Base-by-base conservation (phyloP, 164 flowering plant genomes). In the Annona squamosa region DNA sequence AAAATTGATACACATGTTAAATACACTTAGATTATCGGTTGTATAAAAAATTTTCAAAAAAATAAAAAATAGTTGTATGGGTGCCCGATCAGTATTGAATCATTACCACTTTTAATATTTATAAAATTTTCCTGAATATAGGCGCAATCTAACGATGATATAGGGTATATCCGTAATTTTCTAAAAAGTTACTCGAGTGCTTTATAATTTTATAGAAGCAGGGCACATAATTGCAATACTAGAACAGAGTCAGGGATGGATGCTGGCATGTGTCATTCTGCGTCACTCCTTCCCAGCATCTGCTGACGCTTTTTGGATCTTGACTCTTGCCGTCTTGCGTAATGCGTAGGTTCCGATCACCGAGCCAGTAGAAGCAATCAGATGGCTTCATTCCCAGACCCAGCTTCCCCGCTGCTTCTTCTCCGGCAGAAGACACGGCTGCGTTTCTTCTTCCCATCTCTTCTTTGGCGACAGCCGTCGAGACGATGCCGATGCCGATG, bases 321-420 rank as follows among this genome's bases (percentile, higher is more conserved):
- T 63, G 66, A 5, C 6, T 18, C 9, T 63, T n/a, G 66, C 12
- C 16, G 12, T 6, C 61, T 6, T 63, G 37, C 37, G 37, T 26
- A 26, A 44, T 12, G 5, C 47, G 77, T 76, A 95, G 99, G 97
- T 95, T 18, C 98, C 97, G 47, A 88, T 95, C 42, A 67, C 84
- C 71, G 79, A 87, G 74, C 82, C 87, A 63, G 79, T 90, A n/a
- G 90, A 88, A 69, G 91, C 94, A 16, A 84, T 90, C 26, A 84
- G 87, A 65, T 95, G 99, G 99, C 91, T 93, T 46, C 87, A 85
- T 46, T 79, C 91, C 0, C 99, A 93, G 68, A 42, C 67, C 41
- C 80, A 80, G 7, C 78, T 88, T 62, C 97, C 97, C 16, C 89
- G 91, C 44, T 87, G 93, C 74, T 95, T 77, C 85, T 95, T 91